phyloP scores from a whole-genome alignment of 2,329 filamentous ascomycete species.

The Neonectria coccinea region DNA sequence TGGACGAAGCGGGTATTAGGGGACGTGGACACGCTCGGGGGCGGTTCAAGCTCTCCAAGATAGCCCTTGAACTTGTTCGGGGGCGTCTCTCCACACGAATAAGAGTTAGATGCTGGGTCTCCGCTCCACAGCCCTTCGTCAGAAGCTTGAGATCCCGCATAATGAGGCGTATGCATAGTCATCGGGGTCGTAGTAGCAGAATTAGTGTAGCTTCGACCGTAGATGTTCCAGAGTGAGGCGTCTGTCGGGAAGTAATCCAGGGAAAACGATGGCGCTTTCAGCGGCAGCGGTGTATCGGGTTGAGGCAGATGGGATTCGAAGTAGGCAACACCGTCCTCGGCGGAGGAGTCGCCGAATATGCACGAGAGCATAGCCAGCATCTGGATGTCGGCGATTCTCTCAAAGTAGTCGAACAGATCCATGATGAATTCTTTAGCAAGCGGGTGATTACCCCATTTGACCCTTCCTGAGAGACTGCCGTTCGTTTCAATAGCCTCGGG shows the following conservation, averaged over 20 bases:
- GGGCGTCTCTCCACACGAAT: slow-evolving; percentile 72
- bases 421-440: slow-evolving; percentile 71
- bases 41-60: slow-evolving; percentile 58
- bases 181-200: slow-evolving; percentile 69
- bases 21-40: slow-evolving; percentile 69
- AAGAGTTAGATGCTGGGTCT: slow-evolving; percentile 68
- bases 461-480: slow-evolving; percentile 64
- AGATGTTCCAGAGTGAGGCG: slow-evolving; percentile 64
- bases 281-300: slow-evolving; percentile 71
- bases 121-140: slow-evolving; percentile 65
- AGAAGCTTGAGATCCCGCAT: slow-evolving; percentile 68
- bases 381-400: slow-evolving; percentile 71
- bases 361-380: slow-evolving; percentile 80
- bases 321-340: slow-evolving; percentile 67
- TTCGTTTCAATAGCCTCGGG: slow-evolving; percentile 29
- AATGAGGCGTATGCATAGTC: slow-evolving; percentile 66
- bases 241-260: slow-evolving; percentile 74
- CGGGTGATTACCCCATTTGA: slow-evolving; percentile 77
- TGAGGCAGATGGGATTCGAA: slow-evolving; percentile 67
- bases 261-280: slow-evolving; percentile 75
- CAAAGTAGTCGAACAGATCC: slow-evolving; percentile 73
- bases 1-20: slow-evolving; percentile 66
- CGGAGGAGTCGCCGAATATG: slow-evolving; percentile 72
- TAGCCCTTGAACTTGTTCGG: slow-evolving; percentile 63
- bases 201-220: slow-evolving; percentile 64